Conservation (phyloP, 768 basidiomycete species). For the Coprinopsis sp. region DNA sequence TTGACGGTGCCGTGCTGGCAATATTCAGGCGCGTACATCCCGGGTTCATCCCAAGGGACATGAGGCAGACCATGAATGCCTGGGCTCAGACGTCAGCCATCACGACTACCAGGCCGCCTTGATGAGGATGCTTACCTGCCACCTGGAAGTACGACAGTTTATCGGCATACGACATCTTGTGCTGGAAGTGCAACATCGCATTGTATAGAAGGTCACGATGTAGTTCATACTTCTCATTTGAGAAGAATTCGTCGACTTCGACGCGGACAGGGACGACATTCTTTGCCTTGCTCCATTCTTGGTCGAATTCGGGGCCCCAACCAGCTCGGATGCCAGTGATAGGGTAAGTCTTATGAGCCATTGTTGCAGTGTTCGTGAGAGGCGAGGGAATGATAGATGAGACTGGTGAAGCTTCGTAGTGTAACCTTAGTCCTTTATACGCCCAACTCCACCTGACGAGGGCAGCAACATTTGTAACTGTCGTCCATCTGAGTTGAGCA, state of each 20-base stretch:
- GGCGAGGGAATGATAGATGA: no score
- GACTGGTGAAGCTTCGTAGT: no score
- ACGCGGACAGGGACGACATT: background rate
- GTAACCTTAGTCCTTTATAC: no score
- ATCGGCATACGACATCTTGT: background rate
- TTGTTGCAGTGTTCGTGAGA: no score
- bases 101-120: background rate
- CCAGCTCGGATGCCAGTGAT: background rate
- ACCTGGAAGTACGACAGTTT: conserved; percentile 1
- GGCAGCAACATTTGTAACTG: no score
- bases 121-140: background rate
- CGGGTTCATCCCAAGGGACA: background rate
- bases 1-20: background rate
- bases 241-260: background rate
- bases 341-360: no score
- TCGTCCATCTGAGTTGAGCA: no score
- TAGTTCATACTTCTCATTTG: background rate
- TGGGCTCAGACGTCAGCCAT: background rate
- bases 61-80: background rate
- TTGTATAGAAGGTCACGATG: background rate
- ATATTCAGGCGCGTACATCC: background rate
- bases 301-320: background rate
- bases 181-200: background rate
- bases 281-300: no score
- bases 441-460: no score